Conservation (phyloP, 1,284 basidiomycete species). For the Anthracocystis panici-leucophaei region DNA sequence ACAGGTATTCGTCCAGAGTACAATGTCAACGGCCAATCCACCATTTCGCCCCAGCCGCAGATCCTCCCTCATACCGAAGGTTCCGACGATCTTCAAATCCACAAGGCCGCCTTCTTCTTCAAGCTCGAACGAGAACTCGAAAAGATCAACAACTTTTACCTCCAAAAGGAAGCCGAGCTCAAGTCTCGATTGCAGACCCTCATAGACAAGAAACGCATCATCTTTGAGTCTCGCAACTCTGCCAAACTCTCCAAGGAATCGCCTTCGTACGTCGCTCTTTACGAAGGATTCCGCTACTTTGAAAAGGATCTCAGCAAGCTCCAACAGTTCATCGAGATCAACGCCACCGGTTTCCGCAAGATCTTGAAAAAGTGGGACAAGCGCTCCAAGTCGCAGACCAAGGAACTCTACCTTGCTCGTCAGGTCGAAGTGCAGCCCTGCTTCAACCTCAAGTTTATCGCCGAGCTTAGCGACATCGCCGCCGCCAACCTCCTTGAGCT, state of each 20-base stretch:
- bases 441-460: constrained; percentile 91
- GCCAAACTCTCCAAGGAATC: constrained; percentile 63
- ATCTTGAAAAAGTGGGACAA: constrained; percentile 99
- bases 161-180: constrained; percentile 96
- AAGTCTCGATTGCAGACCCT: constrained; percentile 88
- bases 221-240: constrained; percentile 48
- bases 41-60: constrained; percentile 47
- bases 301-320: constrained; percentile 96
- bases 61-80: constrained; percentile 56
- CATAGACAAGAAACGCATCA: constrained; percentile 87
- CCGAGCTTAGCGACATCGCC: constrained; percentile 93
- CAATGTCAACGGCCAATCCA: constrained; percentile 23
- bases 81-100: constrained; percentile 73
- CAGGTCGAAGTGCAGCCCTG: constrained; percentile 94
- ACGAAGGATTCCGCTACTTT: constrained; percentile 94
- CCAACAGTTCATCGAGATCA: constrained; percentile 97
- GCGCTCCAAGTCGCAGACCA: constrained; percentile 90
- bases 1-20: constrained; percentile 79
- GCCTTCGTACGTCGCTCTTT: constrained; percentile 74
- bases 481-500: constrained; percentile 92
- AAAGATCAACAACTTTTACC: constrained; percentile 99
- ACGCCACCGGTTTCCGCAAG: constrained; percentile 96
- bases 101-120: constrained; percentile 99
- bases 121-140: constrained; percentile 97
- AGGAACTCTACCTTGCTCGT: constrained; percentile 93